Evolutionary conservation across 371 early-diverging fungal species (phyloP), one percentile per base, ranked within the genome.

Genomic region (Apophysomyces ossiformis): DNA sequence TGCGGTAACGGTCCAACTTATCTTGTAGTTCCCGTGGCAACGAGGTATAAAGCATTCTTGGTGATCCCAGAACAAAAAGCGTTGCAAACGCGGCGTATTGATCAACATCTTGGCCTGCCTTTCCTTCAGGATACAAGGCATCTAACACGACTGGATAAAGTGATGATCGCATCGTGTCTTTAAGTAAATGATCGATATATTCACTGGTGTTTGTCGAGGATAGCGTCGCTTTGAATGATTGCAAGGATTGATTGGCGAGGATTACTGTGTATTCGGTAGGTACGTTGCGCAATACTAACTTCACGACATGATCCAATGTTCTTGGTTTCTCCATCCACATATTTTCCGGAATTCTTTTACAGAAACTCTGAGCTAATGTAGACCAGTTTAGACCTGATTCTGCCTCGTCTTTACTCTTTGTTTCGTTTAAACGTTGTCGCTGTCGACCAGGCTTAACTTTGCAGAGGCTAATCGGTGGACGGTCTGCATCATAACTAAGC

Each of bases 311-410:
- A 35, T 75, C 71, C 60, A 83, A 56, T 15, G 81, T 75, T 35
- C 77, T 59, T 11, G 83, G 83, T 37, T 83, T 83, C 50, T 83
- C 83, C 15, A 77, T 21, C 81, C 81, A 80, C 77, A 83, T 76
- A 59, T 83, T 77, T 57, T 83, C 81, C 8, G 83, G 83, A 39
- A 83, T 83, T 4, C 76, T 72, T 21, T 83, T 75, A 61, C 83
- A 83, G 44, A 83, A 83, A 7, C 72, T 73, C 54, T 83, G 74
- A 5, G 83, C 83, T 21, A 83, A 56, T 1, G 77, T 80, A 9
- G 83, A 73, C 83, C 83, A 83, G 57, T 83, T 81, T 41, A 83
- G 46, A 9, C 35, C 66, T 7, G 66, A 15, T 8, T 44, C 26
- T 0, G 58, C 26, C 12, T 5, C 7, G 13, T 21, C 45, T 15